These are phyloP conservation scores for Sporothrix luriei DNA, from an alignment of 2,329 filamentous ascomycete species.

Conservation along the genomic window DNA sequence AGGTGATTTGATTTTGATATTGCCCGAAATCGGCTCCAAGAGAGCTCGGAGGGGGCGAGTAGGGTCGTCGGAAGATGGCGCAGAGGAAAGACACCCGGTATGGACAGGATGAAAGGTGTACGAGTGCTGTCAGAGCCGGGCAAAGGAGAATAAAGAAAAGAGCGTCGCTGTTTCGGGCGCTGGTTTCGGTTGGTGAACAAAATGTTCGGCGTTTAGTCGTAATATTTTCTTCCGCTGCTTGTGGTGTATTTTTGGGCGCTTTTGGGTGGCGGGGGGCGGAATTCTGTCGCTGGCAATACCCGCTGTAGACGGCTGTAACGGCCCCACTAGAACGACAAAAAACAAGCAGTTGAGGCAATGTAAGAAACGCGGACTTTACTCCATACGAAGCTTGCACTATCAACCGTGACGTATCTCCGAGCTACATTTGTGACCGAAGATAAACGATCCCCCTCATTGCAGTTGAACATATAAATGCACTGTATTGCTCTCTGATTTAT, in stretches of 20 bases:
- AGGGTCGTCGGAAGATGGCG: constrained; percentile 13
- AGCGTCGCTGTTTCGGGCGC: not conserved
- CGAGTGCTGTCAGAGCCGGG: not conserved
- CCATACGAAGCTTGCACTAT: not conserved
- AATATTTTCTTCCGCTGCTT: not conserved
- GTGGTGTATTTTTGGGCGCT: not conserved
- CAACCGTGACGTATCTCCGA: constrained; percentile 30
- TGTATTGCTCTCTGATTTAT: not conserved
- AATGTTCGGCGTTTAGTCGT: constrained; percentile 23
- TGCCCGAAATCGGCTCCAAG: constrained; percentile 5
- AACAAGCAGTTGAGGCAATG: not conserved
- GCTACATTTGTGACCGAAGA: constrained; percentile 2
- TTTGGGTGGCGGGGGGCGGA: constrained; percentile 13
- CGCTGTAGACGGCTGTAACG: constrained; percentile 8
- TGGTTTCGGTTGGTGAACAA: not conserved
- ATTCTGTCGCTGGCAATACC: constrained; percentile 6
- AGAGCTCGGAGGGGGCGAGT: not conserved
- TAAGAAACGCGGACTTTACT: constrained; percentile 16
- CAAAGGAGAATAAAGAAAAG: not conserved
- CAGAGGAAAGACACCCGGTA: not conserved
- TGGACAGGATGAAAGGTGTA: not conserved
- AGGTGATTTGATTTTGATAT: constrained; percentile 17
- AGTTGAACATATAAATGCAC: not conserved
- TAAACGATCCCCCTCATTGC: not conserved
- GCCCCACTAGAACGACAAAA: constrained; percentile 6